Percentiles rank a stretch among this genome's conserved stretches.
Conservation (phyloP, 257 asterid genomes). For the Nicotiana otophora region DNA sequence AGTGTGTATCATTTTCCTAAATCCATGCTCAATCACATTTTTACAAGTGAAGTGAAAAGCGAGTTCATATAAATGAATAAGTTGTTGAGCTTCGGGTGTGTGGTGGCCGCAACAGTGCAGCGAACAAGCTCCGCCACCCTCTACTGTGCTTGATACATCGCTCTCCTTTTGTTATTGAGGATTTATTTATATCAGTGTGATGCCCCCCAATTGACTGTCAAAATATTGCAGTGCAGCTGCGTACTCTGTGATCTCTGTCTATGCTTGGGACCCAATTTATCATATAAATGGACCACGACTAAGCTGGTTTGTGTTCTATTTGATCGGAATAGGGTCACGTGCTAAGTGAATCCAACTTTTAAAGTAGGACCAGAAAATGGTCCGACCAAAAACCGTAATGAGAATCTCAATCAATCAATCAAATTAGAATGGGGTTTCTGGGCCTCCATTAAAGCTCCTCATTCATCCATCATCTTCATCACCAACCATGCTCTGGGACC, state of each 20-base stretch:
- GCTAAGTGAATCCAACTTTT: conserved; percentile 11
- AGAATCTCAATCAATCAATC: background rate
- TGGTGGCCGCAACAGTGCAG: background rate
- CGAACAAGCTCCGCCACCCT: conserved; percentile 1
- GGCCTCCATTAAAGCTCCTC: background rate
- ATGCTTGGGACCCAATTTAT: background rate
- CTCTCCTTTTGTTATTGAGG: background rate
- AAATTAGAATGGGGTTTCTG: background rate
- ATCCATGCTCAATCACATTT: too few species aligned
- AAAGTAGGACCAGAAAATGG: background rate
- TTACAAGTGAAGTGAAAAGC: too few species aligned
- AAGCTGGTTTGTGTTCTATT: background rate
- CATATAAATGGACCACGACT: background rate
- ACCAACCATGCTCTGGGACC: too few species aligned
- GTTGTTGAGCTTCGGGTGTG: background rate
- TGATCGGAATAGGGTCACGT: conserved; percentile 10
- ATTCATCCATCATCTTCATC: too few species aligned
- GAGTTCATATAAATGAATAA: too few species aligned
- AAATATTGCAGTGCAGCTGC: background rate
- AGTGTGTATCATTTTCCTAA: too few species aligned
- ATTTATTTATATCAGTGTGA: background rate
- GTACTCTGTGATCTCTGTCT: background rate
- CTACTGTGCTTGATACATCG: background rate
- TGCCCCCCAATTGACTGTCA: background rate
- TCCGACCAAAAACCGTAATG: conserved; percentile 13